These are phyloP conservation scores for Metschnikowia arizonensis DNA, from an alignment of 805 yeast genomes.

Conservation along the genomic window DNA sequence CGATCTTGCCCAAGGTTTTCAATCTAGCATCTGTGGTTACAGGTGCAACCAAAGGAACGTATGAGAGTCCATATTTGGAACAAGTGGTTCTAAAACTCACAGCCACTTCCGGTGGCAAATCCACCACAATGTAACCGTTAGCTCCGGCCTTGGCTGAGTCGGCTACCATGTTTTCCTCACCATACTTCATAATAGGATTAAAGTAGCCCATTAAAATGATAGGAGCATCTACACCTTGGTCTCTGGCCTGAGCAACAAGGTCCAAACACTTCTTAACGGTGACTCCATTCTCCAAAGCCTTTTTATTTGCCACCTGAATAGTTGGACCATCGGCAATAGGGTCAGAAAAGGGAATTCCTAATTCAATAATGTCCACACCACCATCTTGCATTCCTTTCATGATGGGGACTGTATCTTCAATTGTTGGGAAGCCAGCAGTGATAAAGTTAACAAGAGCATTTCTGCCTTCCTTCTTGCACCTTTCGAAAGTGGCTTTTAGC, in stretches of 20 bases:
- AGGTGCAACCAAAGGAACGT: constrained; percentile 94
- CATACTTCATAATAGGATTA: constrained; percentile 87
- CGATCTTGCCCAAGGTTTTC: constrained; percentile 70
- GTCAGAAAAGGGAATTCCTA: constrained; percentile 95
- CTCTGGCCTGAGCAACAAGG: constrained; percentile 70
- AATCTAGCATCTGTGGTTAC: constrained; percentile 91
- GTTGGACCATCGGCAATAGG: constrained; percentile 99
- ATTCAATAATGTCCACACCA: constrained; percentile 91
- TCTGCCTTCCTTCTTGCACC: constrained; percentile 63
- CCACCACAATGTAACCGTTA: constrained; percentile 91
- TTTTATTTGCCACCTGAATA: constrained; percentile 81
- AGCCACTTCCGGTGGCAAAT: constrained; percentile 98
- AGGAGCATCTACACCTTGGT: constrained; percentile 81
- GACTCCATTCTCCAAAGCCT: constrained; percentile 81
- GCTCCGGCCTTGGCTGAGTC: constrained; percentile 89
- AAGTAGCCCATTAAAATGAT: constrained; percentile 95
- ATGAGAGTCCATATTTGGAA: constrained; percentile 63
- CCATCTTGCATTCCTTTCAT: constrained; percentile 87
- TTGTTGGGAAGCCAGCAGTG: constrained; percentile 91
- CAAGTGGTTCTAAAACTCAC: constrained; percentile 75
- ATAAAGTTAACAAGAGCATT: constrained; percentile 86
- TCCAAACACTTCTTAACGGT: constrained; percentile 67
- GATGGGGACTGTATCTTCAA: constrained; percentile 84
- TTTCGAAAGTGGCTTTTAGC: constrained; percentile 55
- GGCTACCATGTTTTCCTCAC: constrained; percentile 75